phyloP scores from a whole-genome alignment of 2,329 filamentous ascomycete species.

The Phoma sp. region DNA sequence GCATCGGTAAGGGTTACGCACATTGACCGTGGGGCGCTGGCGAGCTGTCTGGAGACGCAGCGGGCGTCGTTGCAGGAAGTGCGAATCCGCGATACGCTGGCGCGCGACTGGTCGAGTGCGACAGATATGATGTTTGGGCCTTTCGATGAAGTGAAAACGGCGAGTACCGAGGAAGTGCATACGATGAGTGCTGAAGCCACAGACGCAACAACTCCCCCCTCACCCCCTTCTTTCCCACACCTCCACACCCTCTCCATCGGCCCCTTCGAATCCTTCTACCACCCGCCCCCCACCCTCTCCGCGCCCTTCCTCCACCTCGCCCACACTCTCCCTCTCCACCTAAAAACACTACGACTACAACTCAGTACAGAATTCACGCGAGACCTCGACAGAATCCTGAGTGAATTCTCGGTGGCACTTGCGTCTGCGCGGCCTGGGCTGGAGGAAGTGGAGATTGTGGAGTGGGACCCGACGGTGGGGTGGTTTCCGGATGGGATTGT shows the following conservation, averaged over 20 bases:
- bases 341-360: too few species aligned
- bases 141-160: too few species aligned
- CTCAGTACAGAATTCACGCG: too few species aligned
- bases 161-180: too few species aligned
- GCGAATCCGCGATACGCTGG: neutral
- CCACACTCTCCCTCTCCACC: too few species aligned
- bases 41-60: neutral
- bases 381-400: neutral
- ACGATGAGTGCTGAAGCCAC: too few species aligned
- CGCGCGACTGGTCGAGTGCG: neutral
- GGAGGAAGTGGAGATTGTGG: neutral
- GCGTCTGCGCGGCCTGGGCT: neutral
- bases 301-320: too few species aligned
- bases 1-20: neutral
- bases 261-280: too few species aligned
- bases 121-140: neutral
- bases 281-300: too few species aligned
- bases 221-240: too few species aligned
- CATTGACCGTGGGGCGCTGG: neutral
- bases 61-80: neutral
- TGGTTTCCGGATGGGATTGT: conserved; percentile 2
- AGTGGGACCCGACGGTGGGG: conserved; percentile 5
- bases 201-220: too few species aligned
- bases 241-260: neutral
- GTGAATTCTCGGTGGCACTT: neutral